Conservation (phyloP, 495 filamentous ascomycete species). For the Penicillium diatomitis region DNA sequence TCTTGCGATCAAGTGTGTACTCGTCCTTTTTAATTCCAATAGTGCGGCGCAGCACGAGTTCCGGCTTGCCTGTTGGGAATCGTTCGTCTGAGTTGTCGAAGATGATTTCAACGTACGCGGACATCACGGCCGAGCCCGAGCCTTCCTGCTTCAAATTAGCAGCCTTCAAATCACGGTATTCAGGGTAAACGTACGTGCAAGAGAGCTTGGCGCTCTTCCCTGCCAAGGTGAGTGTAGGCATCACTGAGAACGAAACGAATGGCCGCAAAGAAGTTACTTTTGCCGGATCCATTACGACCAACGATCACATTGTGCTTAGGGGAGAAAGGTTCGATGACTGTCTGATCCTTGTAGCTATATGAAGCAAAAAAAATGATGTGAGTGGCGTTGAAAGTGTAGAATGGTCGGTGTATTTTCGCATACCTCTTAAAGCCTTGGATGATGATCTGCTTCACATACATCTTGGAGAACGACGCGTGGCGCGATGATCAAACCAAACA, state of each 20-base stretch:
- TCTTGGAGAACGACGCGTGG: constrained; percentile 41
- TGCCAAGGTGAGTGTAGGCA: constrained; percentile 91
- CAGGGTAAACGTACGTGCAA: constrained; percentile 53
- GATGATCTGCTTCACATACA: constrained; percentile 99
- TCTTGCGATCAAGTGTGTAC: constrained; percentile 93
- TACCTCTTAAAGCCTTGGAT: constrained; percentile 99
- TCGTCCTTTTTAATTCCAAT: constrained; percentile 98
- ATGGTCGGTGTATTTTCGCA: constrained; percentile 5
- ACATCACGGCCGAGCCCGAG: constrained; percentile 95
- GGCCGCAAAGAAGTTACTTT: constrained; percentile 99
- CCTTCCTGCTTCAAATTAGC: constrained; percentile 56
- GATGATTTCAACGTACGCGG: constrained; percentile 96
- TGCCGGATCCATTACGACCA: constrained; percentile 96
- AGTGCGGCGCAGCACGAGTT: constrained; percentile 82
- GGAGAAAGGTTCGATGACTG: constrained; percentile 95
- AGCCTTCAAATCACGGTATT: background rate
- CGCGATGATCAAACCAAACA: constrained; percentile 21
- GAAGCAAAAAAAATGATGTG: background rate
- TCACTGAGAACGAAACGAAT: constrained; percentile 98
- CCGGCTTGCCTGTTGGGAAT: constrained; percentile 87
- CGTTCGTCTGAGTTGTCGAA: constrained; percentile 97
- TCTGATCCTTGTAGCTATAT: constrained; percentile 94
- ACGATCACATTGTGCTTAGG: constrained; percentile 98
- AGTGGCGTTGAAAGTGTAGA: background rate
- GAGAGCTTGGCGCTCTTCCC: constrained; percentile 91